Percentiles rank a stretch among this genome's conserved stretches.
These are phyloP conservation scores for Exobasidium rhododendri DNA, from an alignment of 1,284 basidiomycete species.

Conservation along the genomic window DNA sequence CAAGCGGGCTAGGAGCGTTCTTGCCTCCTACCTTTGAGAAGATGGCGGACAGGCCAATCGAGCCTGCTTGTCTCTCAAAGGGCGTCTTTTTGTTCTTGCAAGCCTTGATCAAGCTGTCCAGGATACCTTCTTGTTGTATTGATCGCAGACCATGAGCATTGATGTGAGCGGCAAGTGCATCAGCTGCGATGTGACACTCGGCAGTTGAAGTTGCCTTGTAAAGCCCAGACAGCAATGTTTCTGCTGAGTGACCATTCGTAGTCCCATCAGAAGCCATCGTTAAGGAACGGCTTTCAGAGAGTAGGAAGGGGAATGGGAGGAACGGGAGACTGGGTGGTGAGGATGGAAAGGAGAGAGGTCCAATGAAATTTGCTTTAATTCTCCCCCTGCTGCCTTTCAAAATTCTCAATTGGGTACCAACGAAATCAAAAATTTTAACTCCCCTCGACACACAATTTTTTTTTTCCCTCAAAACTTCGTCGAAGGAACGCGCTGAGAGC, in stretches of 20 bases:
- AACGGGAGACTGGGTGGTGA: neutral
- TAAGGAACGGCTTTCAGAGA: too few species aligned
- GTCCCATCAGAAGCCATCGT: constrained; percentile 8
- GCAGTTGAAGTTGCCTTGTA: constrained; percentile 43
- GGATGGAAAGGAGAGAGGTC: neutral
- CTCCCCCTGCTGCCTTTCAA: neutral
- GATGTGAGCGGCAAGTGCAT: constrained; percentile 54
- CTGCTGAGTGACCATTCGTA: constrained; percentile 16
- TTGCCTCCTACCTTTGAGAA: constrained; percentile 53
- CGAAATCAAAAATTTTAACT: neutral
- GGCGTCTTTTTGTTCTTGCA: constrained; percentile 80
- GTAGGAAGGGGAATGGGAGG: neutral
- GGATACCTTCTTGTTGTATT: constrained; percentile 52
- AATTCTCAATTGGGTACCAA: neutral
- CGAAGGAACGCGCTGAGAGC: neutral
- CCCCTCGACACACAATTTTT: neutral
- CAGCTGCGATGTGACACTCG: constrained; percentile 51
- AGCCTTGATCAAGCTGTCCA: constrained; percentile 58
- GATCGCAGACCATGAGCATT: constrained; percentile 49
- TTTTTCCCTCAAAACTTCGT: neutral
- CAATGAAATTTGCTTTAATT: constrained; percentile 4
- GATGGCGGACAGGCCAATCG: constrained; percentile 63
- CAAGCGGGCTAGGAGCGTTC: constrained; percentile 62
- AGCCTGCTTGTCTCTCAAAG: constrained; percentile 86
- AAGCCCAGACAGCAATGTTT: constrained; percentile 26